Evolutionary conservation across 805 yeast genomes (phyloP), one percentile per base, ranked within the genome.

Genomic region (Cyberlindnera sargentensis): DNA sequence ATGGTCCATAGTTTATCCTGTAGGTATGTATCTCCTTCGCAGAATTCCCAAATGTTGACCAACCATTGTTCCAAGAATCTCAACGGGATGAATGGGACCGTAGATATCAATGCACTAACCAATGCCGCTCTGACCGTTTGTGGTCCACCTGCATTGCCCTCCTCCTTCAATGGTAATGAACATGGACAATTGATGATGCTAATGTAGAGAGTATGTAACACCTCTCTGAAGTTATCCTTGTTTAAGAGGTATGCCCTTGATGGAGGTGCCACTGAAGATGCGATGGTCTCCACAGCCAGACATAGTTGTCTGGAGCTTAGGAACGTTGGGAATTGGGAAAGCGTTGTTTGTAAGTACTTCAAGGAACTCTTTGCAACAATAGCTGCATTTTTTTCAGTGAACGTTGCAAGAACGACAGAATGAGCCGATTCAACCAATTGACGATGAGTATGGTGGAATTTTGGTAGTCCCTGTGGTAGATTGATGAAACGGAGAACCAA

Each of bases 381-480:
- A 15, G 36, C 48, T 2, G 64, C 45, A 39, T 51, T 53, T 24
- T 34, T 44, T 11, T 54, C 56, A 7, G 56, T 43, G 29, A 51
- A 55, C 20, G 66, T 63, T 4, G 69, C 59, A 27, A 77, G 55
- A 55, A 72, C 63, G 1, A 81, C 82, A 0, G 88, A 78, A 56
- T 84, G 91, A 1, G 80, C 68, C 0, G 82, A 75, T 55, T 84
- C 91, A 8, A 80, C 60, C 5, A 78, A 50, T 2, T 64, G 58
- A 27, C 61, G 53, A 39, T 51, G 56, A 4, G 26, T 11, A 33
- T 32, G 37, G 38, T 24, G 48, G 28, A 11, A 41, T 43, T 30
- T 45, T 44, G 44, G 41, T 5, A 43, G 45, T 26, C 42, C 42
- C 31, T 36, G 37, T 6, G 53, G 46, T 8, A 41, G 37, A 9